Percentiles rank a stretch among this genome's conserved stretches.
Evolutionary conservation across 1,284 basidiomycete species (phyloP).

Genomic region (Austroboletus niveus): DNA sequence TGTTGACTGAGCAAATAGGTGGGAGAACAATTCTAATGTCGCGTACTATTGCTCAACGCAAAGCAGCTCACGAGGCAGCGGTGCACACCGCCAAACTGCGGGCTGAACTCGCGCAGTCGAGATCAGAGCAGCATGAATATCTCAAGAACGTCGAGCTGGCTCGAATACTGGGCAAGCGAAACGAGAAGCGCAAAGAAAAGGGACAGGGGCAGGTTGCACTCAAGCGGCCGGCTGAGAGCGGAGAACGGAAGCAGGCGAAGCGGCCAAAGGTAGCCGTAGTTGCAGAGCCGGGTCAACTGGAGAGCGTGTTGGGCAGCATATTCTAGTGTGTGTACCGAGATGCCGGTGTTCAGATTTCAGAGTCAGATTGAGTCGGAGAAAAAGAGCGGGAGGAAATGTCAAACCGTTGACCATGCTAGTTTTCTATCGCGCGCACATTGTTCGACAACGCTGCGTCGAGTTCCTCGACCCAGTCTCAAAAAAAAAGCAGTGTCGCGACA

Average conservation of each 20-base stretch:
- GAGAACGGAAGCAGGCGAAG: constrained; percentile 25
- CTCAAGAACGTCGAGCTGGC: constrained; percentile 94
- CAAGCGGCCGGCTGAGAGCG: constrained; percentile 27
- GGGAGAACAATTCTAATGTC: constrained; percentile 37
- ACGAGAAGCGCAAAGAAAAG: constrained; percentile 63
- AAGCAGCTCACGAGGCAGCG: constrained; percentile 88
- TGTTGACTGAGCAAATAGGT: constrained; percentile 99
- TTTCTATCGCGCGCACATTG: constrained; percentile 66
- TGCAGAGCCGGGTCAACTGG: constrained; percentile 35
- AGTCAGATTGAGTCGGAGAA: constrained; percentile 45
- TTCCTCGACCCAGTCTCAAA: constrained; percentile 54
- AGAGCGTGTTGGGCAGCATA: constrained; percentile 52
- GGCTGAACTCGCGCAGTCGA: constrained; percentile 87
- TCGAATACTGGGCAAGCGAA: constrained; percentile 85
- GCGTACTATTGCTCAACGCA: constrained; percentile 8
- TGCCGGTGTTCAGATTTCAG: constrained; percentile 13
- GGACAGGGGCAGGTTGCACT: constrained; percentile 41
- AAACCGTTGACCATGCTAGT: constrained; percentile 11
- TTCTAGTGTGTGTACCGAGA: constrained; percentile 40
- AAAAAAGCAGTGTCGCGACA: constrained; percentile 56
- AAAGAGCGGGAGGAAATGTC: constrained; percentile 34
- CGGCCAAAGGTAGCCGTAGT: constrained; percentile 8
- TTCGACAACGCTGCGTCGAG: constrained; percentile 53
- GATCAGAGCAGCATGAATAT: constrained; percentile 90
- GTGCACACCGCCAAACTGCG: constrained; percentile 86